Percentiles rank a stretch among this genome's conserved stretches.
phyloP scores from a whole-genome alignment of 176 grass and related monocot genomes.

The Rhynchospora pubera region DNA sequence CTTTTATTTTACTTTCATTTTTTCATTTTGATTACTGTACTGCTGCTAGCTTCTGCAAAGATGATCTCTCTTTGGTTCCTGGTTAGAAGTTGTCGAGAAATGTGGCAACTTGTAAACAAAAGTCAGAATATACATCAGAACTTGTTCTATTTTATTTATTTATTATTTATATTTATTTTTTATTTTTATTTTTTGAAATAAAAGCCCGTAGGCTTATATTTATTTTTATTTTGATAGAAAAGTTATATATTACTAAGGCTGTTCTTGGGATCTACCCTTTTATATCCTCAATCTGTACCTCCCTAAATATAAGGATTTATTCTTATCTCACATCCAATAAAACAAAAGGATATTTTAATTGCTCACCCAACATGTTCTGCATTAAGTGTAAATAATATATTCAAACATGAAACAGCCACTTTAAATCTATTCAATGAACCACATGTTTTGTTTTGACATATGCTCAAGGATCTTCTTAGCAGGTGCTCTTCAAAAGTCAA shows the following conservation, averaged over 20 bases:
- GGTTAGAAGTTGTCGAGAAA: not conserved
- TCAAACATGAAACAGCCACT: not conserved
- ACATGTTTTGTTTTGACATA: not conserved
- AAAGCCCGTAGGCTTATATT: too few species aligned
- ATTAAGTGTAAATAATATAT: not conserved
- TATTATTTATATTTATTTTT: too few species aligned
- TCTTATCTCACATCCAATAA: not conserved
- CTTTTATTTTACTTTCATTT: not conserved
- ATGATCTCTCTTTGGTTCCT: not conserved
- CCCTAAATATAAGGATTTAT: not conserved
- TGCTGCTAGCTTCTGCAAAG: not conserved
- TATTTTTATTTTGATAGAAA: too few species aligned
- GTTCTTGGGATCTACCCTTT: not conserved
- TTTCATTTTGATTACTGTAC: not conserved
- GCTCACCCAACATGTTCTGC: not conserved
- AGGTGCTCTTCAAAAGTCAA: not conserved
- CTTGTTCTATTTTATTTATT: too few species aligned
- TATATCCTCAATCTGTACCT: too few species aligned
- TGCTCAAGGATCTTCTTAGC: not conserved
- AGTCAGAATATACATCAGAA: not conserved
- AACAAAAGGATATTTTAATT: not conserved
- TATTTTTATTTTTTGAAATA: too few species aligned
- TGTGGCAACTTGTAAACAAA: not conserved
- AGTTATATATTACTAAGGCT: not conserved
- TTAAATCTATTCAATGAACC: not conserved